Conservation (phyloP, 306 rosid genomes). For the Casuarina cunninghamiana region DNA sequence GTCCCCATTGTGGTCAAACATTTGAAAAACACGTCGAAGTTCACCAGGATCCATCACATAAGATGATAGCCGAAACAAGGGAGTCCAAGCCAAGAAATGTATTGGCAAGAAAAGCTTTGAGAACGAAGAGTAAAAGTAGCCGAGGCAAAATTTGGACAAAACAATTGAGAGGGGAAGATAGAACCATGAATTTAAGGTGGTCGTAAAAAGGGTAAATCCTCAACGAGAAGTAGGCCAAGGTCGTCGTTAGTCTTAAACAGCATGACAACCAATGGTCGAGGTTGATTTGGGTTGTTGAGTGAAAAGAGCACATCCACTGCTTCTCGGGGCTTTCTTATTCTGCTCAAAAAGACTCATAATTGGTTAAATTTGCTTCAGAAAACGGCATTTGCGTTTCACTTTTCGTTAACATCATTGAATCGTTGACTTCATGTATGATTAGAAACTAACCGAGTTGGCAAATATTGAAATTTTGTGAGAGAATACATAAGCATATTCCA, state of each 20-base stretch:
- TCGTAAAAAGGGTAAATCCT: background rate
- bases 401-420: too few species aligned
- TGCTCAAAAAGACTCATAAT: too few species aligned
- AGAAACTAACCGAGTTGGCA: too few species aligned
- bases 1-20: background rate
- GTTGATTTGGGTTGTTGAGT: background rate
- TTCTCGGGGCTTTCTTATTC: too few species aligned
- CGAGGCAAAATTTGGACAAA: background rate
- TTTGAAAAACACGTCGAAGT: conserved; percentile 5
- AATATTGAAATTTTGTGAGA: too few species aligned
- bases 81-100: background rate
- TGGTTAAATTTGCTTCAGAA: too few species aligned
- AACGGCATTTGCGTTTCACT: too few species aligned
- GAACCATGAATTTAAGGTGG: background rate
- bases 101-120: background rate
- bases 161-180: background rate
- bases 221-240: background rate
- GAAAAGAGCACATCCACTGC: too few species aligned
- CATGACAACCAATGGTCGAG: background rate
- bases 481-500: too few species aligned
- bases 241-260: background rate
- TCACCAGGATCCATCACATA: background rate
- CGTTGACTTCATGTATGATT: too few species aligned
- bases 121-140: background rate
- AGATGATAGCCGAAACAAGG: background rate